Base-by-base conservation (phyloP, 1,284 basidiomycete species). In the Austroboletus novae-zelandiae region DNA sequence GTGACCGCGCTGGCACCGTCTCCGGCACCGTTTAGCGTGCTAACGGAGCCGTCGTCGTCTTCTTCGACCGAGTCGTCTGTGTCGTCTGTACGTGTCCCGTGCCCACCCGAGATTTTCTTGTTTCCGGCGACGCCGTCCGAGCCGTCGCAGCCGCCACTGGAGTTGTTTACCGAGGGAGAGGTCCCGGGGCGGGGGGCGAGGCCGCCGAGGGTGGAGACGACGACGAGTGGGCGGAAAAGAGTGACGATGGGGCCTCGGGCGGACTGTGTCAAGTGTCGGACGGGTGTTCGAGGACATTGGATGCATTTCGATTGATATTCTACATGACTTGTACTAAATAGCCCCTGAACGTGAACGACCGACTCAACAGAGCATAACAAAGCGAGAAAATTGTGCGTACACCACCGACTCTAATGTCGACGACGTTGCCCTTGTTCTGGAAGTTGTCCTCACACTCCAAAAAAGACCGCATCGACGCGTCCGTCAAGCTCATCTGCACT, bases 401-500 rank as follows among this genome's bases (percentile, higher is more conserved):
- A 13, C 25, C 35, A 45, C n/a, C n/a, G n/a, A n/a, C n/a, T n/a
- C n/a, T n/a, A n/a, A 91, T 91, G 88, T 80, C 86, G 32, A 91
- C 88, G 34, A 93, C 89, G 31, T 81, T 98, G 48, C 89, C 91
- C 34, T 80, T 97, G 43, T 98, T 94, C 78, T 98, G 94, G 94
- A 78, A 94, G 68, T 77, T 98, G 43, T 94, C 94, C n/a, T 92
- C 90, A 4, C 75, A 82, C 4, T 83, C 81, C 34, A 90, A 84
- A 68, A 82, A 86, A 50, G 86, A 91, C 51, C 84, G 95, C 6
- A 65, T 98, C 31, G 82, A 87, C 61, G 91, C 95, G 9, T 95
- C 94, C 1, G 83, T 89, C 37, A 89, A 93, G 66, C 86, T 98
- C 34, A 72, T 98, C 53, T 72, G 74, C 25, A 77, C 90, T 15